These are phyloP conservation scores for Rhipidocladum racemiflorum DNA, from an alignment of 176 grass and related monocot genomes.

Conservation along the genomic window DNA sequence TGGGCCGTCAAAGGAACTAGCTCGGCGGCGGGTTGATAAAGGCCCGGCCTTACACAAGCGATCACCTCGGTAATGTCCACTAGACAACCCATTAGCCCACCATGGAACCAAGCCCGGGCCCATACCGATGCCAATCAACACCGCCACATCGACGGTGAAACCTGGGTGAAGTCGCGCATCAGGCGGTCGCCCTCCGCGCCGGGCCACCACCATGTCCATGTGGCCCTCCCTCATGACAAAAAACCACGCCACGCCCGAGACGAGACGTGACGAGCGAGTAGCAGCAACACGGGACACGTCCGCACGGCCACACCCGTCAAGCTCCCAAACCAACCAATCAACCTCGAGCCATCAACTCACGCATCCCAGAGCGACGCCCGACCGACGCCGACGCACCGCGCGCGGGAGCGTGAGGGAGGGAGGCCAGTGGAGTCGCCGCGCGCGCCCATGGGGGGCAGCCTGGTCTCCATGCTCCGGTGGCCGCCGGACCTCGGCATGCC, in stretches of 20 bases:
- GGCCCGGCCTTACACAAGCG: too few relatives aligned
- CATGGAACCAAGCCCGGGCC: too few relatives aligned
- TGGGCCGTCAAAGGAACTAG: too few relatives aligned
- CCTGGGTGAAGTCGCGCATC: neutral
- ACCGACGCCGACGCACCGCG: conserved; percentile 19
- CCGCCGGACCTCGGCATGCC: conserved; percentile 48
- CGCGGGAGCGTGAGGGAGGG: neutral
- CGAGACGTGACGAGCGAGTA: neutral
- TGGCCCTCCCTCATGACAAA: neutral
- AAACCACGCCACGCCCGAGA: neutral
- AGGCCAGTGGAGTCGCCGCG: neutral
- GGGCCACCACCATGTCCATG: neutral
- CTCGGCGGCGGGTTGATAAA: too few relatives aligned
- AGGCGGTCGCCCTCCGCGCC: conserved; percentile 7
- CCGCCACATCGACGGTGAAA: neutral
- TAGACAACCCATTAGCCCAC: too few relatives aligned
- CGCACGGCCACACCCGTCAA: neutral
- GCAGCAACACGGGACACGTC: conserved; percentile 11
- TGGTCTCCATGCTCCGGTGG: conserved; percentile 68
- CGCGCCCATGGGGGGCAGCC: conserved; percentile 41
- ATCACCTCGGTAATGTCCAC: too few relatives aligned
- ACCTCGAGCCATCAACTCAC: conserved; percentile 9
- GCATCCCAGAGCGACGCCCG: neutral
- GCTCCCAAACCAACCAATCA: neutral
- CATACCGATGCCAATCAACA: neutral